These are phyloP conservation scores for Colletotrichum tamarilloi DNA, from an alignment of 2,329 filamentous ascomycete species.

Conservation along the genomic window DNA sequence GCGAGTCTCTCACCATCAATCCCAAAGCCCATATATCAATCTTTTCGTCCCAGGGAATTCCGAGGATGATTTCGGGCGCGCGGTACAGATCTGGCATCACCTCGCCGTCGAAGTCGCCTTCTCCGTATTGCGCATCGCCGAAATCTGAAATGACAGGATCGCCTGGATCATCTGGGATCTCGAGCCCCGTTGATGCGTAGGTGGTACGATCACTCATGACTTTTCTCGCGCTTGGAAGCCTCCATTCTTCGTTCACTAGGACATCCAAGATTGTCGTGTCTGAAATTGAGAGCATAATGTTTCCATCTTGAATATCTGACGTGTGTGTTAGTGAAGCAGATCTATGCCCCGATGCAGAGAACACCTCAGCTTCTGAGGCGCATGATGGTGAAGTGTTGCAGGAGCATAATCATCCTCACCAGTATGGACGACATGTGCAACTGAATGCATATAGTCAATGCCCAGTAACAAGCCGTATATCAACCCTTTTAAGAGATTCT, in stretches of 20 bases:
- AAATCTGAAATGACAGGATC: constrained; percentile 44
- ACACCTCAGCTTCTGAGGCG: no score
- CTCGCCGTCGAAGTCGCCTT: constrained; percentile 39
- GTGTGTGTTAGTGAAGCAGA: not conserved
- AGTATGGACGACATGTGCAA: constrained; percentile 27
- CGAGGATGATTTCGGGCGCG: constrained; percentile 48
- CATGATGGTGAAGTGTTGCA: not conserved
- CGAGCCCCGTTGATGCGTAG: constrained; percentile 42
- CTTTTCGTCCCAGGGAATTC: constrained; percentile 47
- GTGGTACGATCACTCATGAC: constrained; percentile 42
- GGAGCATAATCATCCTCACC: not conserved
- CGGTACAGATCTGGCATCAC: constrained; percentile 48
- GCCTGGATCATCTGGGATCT: constrained; percentile 38
- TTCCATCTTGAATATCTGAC: constrained; percentile 40
- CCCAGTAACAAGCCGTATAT: constrained; percentile 20
- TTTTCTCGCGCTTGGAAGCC: constrained; percentile 41
- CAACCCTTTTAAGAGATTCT: constrained; percentile 20
- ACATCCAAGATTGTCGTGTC: constrained; percentile 31
- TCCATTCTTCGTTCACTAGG: constrained; percentile 34
- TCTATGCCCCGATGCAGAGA: no score
- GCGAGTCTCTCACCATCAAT: not conserved
- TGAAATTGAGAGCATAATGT: constrained; percentile 39
- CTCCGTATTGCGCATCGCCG: constrained; percentile 43
- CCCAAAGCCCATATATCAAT: constrained; percentile 46
- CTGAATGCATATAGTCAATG: constrained; percentile 28